Base-by-base conservation (phyloP, 1,284 basidiomycete species). In the Ustilago cynodontis region DNA sequence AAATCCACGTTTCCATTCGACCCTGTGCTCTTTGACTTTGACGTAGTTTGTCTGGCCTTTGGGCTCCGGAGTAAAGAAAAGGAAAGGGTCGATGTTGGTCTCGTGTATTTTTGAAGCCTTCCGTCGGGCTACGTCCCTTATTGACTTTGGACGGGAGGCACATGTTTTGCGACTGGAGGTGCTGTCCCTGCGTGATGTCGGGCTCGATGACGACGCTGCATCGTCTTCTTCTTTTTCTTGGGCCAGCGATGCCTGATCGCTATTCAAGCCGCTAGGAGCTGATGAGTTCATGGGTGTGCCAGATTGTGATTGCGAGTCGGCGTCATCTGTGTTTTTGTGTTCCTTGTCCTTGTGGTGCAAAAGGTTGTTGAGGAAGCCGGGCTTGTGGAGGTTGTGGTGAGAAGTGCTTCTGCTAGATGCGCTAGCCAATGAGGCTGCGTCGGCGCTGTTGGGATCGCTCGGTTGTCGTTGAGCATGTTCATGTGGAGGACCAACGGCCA, bases 1-100 rank as follows among this genome's bases (percentile, higher is more conserved):
- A 7, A 83, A 14, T 11, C 58, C 62, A 6, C 75, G 71, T 14
- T 82, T 78, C 78, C 81, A 85, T 47, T 74, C 65, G 43, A 82
- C 84, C 35, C 47, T 52, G 59, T 81, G 72, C 13, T 77, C 70
- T 5, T 64, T 18, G 5, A 84, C 74, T 13, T 65, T 62, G 52
- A 66, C 61, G 26, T 58, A 62, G 3, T 71, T 64, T 47, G 77
- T 77, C 41, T 77, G 63, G 18, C 82, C 82, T 28, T 73, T 71
- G 2, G 80, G 77, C 55, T 83, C 80, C 28, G 70, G 71, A 14
- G 56, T 50, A 49, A 75, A 78, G 54, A 64, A 70, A 56, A 75
- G 71, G 14, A 75, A 63, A 31, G 71, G 77, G 29, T 75, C 72
- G 41, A 71, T 56, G 31, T 63, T 55, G 57, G 64, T 64, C n/a